Evolutionary conservation across 2,329 filamentous ascomycete genomes (phyloP), one percentile per base, ranked within the genome.

Genomic region (Lecanicillium sp.): DNA sequence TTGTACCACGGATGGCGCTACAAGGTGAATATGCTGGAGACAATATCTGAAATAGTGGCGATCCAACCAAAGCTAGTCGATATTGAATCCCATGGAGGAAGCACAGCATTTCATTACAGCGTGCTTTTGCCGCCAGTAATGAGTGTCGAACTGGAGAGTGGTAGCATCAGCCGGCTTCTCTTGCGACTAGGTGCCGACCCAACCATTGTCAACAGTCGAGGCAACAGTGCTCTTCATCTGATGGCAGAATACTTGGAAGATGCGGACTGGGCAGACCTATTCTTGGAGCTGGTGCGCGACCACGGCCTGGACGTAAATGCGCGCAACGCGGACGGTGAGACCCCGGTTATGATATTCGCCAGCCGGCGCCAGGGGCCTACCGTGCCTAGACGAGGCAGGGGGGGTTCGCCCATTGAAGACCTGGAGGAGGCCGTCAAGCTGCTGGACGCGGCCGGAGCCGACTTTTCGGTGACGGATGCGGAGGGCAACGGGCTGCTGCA

Each of bases 401-500:
- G 15, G 26, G 14, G 4, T 2, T 36, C 19, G 44, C 24, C 14
- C 11, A 14, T n/a, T 36, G 23, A n/a, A 7, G 36, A n/a, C 6
- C 24, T 29, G 23, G 29, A 19, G 2, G 44, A 50, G 7, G 47
- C 48, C 7, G n/a, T 50, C 5, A 17, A 38, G 24, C 38, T 53
- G 32, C 43, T 62, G 5, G 40, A 52, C 11, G 44, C 51, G 12
- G 17, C 54, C 1, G 62, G 58, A 1, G 61, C 54, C 1, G 60
- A 67, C 48, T 60, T 63, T 14, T 46, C 32, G 2, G 60, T 47
- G 4, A 51, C 43, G 19, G 60, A 66, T 42, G 17, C 39, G 15
- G 42, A 40, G 2, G 63, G 64, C 1, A 51, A 58, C 33, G 55
- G 57, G 2, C 30, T 66, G 40, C 40, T 68, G 32, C 64, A 68